phyloP scores from a whole-genome alignment of 768 basidiomycete genomes.

The Leccinellum rugosiceps region DNA sequence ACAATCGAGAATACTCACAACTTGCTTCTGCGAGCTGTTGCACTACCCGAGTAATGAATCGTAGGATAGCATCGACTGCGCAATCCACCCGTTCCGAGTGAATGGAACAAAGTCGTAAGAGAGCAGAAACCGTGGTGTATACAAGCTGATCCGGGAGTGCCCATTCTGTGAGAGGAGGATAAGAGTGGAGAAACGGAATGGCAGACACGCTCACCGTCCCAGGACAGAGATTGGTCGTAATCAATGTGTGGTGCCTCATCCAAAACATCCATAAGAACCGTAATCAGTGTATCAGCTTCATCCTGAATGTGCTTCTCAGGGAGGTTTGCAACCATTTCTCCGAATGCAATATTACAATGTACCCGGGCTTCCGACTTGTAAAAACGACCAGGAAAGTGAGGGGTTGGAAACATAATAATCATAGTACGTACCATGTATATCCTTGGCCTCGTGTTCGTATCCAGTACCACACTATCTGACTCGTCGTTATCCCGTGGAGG shows the following conservation, averaged over 20 bases:
- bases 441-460: slow-evolving; percentile 18
- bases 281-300: slow-evolving; percentile 52
- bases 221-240: slow-evolving; percentile 75
- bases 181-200: background rate
- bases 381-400: slow-evolving; percentile 1
- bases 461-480: slow-evolving; percentile 21
- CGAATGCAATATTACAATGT: slow-evolving; percentile 82
- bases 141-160: slow-evolving; percentile 83
- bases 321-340: slow-evolving; percentile 68
- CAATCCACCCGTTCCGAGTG: slow-evolving; percentile 47
- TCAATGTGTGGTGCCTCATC: slow-evolving; percentile 71
- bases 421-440: slow-evolving; percentile 56
- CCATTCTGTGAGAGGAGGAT: slow-evolving; percentile 59
- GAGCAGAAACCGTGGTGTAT: slow-evolving; percentile 71
- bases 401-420: background rate
- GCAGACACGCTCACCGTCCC: slow-evolving; percentile 57
- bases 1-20: slow-evolving; percentile 40
- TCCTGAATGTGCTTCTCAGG: slow-evolving; percentile 48
- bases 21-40: slow-evolving; percentile 49
- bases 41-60: slow-evolving; percentile 57
- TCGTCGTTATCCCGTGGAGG: slow-evolving; percentile 18
- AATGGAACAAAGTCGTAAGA: slow-evolving; percentile 60
- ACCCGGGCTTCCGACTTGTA: slow-evolving; percentile 63
- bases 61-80: slow-evolving; percentile 57
- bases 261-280: slow-evolving; percentile 63